These are phyloP conservation scores for Cercospora sp. DNA, from an alignment of 2,329 filamentous ascomycete species.

Conservation along the genomic window DNA sequence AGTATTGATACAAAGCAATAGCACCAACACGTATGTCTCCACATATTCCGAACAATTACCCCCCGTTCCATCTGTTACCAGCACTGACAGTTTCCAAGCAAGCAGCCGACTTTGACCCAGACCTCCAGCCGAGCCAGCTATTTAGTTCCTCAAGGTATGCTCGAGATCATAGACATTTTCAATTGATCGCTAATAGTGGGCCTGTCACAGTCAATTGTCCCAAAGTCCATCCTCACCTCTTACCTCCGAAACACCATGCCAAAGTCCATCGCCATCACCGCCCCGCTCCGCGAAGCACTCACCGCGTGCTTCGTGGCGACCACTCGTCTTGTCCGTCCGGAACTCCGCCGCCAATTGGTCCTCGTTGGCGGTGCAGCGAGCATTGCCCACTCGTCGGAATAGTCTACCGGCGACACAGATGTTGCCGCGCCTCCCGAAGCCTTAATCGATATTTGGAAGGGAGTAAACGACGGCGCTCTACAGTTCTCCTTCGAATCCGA, in stretches of 20 bases:
- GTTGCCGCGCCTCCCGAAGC: slow-evolving; percentile 14
- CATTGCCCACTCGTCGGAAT: slow-evolving; percentile 23
- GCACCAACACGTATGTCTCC: neutral
- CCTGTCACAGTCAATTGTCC: neutral
- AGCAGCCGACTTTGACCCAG: neutral
- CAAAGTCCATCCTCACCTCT: neutral
- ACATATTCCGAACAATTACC: too few relatives aligned
- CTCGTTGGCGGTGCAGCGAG: slow-evolving; percentile 24
- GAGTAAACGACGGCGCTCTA: slow-evolving; percentile 12
- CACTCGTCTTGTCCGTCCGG: slow-evolving; percentile 18
- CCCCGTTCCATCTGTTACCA: neutral
- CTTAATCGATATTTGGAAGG: neutral
- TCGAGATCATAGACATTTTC: neutral
- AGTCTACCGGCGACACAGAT: slow-evolving; percentile 23
- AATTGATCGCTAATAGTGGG: neutral
- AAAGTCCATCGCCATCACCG: neutral
- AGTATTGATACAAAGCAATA: neutral
- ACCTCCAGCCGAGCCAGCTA: neutral
- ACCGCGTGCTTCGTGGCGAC: slow-evolving; percentile 16
- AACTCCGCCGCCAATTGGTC: slow-evolving; percentile 19
- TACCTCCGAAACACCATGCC: neutral
- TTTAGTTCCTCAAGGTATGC: neutral
- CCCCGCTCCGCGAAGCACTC: slow-evolving; percentile 13
- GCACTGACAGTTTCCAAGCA: neutral
- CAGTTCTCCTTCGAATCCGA: slow-evolving; percentile 16